Evolutionary conservation across 257 asterid species (phyloP).

Genomic region (Rehmannia glutinosa): DNA sequence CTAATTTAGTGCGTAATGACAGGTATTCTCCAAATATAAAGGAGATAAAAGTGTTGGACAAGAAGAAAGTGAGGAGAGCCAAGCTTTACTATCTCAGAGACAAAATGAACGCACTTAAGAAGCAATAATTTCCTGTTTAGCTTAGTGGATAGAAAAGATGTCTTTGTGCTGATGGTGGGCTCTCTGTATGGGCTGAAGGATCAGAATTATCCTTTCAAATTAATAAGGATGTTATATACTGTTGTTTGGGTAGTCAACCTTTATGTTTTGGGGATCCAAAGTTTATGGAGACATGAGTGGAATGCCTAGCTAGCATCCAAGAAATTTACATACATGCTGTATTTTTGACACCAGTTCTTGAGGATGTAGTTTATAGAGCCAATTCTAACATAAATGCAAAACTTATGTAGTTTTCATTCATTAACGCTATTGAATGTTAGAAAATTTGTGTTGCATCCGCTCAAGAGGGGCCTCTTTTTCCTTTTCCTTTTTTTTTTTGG

Average conservation of each 20-base stretch:
- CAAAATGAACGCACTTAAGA: constrained; percentile 85
- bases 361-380: background rate
- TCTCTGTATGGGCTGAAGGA: background rate
- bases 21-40: constrained; percentile 96
- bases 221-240: background rate
- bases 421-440: background rate
- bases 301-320: background rate
- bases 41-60: constrained; percentile 92
- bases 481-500: no score
- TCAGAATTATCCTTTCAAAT: background rate
- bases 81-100: constrained; percentile 94
- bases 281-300: background rate
- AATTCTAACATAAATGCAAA: background rate
- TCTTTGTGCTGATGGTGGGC: constrained; percentile 17
- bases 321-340: background rate
- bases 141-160: constrained; percentile 31
- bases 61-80: constrained; percentile 96
- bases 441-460: no score
- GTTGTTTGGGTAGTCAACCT: background rate
- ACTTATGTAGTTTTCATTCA: background rate
- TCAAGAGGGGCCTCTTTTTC: no score
- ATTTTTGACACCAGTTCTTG: no score
- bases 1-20: constrained; percentile 31
- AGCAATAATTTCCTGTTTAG: constrained; percentile 32
- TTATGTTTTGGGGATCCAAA: no score